Conservation (phyloP, 192 early-diverging fungal species). For the Podochytrium sp. region DNA sequence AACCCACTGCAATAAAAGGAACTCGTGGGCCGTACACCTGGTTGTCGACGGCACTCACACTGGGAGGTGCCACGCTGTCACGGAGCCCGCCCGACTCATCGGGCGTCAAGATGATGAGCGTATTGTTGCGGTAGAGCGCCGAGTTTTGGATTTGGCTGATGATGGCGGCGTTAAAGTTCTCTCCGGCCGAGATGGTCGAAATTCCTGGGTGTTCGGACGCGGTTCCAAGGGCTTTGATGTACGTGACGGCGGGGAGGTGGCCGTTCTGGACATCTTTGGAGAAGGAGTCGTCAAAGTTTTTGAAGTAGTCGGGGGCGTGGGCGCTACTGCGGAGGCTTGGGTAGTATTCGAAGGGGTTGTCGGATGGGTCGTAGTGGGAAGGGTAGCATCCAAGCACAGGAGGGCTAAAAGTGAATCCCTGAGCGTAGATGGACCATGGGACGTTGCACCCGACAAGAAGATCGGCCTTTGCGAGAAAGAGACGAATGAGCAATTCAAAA, state of each 20-base stretch:
- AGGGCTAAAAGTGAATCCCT: not conserved
- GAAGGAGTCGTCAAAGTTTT: not conserved
- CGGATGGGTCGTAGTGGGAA: slow-evolving; percentile 17
- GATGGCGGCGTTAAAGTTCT: slow-evolving; percentile 14
- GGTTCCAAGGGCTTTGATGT: slow-evolving; percentile 10
- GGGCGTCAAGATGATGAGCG: slow-evolving; percentile 14
- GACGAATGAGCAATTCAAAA: no score
- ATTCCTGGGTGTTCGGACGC: slow-evolving; percentile 19
- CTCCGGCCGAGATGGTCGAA: slow-evolving; percentile 28
- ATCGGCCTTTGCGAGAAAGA: slow-evolving; percentile 2
- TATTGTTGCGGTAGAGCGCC: slow-evolving; percentile 16
- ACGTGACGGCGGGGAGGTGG: slow-evolving; percentile 19
- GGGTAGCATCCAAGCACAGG: not conserved
- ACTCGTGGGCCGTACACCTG: slow-evolving; percentile 8
- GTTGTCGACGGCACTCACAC: not conserved
- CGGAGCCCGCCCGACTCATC: slow-evolving; percentile 29
- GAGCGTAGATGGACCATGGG: slow-evolving; percentile 5
- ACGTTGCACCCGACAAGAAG: not conserved
- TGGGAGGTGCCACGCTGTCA: slow-evolving; percentile 18
- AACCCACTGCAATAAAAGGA: slow-evolving; percentile 22
- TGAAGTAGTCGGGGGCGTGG: slow-evolving; percentile 13
- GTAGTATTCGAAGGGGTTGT: slow-evolving; percentile 24
- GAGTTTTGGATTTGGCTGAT: slow-evolving; percentile 8
- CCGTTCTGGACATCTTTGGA: slow-evolving; percentile 3
- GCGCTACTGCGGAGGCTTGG: not conserved